Evolutionary conservation across 441 rosid genomes (phyloP).

Genomic region (Aleurites moluccanus): DNA sequence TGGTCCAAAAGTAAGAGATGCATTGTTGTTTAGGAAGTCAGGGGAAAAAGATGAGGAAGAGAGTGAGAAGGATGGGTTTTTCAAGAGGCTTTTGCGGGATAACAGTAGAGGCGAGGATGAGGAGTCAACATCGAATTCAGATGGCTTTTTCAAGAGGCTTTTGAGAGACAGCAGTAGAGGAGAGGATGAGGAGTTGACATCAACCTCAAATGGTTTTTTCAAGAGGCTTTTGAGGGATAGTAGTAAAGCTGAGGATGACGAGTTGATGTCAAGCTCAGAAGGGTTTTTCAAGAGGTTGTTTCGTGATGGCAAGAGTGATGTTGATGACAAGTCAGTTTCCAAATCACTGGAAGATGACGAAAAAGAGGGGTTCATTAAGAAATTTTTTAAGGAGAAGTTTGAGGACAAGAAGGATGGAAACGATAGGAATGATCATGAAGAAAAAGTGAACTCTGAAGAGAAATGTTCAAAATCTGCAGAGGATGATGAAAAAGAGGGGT

Average conservation of each 20-base stretch:
- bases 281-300: constrained; percentile 74
- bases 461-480: constrained; percentile 68
- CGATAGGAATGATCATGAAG: constrained; percentile 44
- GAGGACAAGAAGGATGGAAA: constrained; percentile 75
- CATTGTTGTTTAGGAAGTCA: constrained; percentile 90
- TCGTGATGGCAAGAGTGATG: constrained; percentile 56
- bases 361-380: constrained; percentile 82
- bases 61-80: constrained; percentile 89
- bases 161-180: constrained; percentile 66
- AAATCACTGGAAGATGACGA: constrained; percentile 81
- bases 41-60: constrained; percentile 90
- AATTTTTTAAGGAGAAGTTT: constrained; percentile 71
- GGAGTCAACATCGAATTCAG: constrained; percentile 72
- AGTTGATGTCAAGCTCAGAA: constrained; percentile 37
- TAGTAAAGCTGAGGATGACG: constrained; percentile 62
- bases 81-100: constrained; percentile 83
- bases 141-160: constrained; percentile 86
- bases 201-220: constrained; percentile 82
- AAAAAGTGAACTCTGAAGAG: constrained; percentile 43
- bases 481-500: constrained; percentile 89
- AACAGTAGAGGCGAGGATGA: constrained; percentile 64
- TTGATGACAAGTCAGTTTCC: constrained; percentile 40
- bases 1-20: constrained; percentile 91
- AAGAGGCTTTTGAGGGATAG: constrained; percentile 78
- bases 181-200: constrained; percentile 78